These are phyloP conservation scores for Penicillium sp. DNA, from an alignment of 2,329 filamentous ascomycete species.

Conservation along the genomic window DNA sequence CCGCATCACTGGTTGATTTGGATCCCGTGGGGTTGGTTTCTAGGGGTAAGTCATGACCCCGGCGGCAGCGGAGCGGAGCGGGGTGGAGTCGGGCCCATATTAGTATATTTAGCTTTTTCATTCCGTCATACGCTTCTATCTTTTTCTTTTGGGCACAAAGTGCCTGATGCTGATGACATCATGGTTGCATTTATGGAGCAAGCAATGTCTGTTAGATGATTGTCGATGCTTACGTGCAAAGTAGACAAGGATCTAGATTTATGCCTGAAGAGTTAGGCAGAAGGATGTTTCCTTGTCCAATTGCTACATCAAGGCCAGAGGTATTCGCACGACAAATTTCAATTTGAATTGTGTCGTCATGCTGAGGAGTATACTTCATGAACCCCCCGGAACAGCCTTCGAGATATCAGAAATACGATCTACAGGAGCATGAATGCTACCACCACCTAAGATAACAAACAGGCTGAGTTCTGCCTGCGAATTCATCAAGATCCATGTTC, in stretches of 20 bases:
- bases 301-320: not conserved
- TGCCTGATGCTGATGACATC: not conserved
- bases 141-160: not conserved
- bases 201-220: not conserved
- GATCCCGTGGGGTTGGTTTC: not conserved
- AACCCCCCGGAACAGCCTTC: not conserved
- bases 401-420: not conserved
- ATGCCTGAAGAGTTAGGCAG: not conserved
- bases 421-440: not conserved
- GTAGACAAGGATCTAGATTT: not conserved
- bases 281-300: not conserved
- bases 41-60: not conserved
- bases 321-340: not conserved
- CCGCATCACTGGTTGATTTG: slow-evolving; percentile 3
- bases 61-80: not conserved
- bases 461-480: not conserved
- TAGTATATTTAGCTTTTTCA: not conserved
- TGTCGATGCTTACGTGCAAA: not conserved
- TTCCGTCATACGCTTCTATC: not conserved
- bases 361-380: not conserved
- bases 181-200: slow-evolving; percentile 1
- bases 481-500: not conserved
- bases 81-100: not conserved
- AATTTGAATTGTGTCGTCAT: not conserved
- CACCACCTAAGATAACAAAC: not conserved